Percentiles rank a stretch among this genome's conserved stretches.
These are phyloP conservation scores for Daphne laureola DNA, from an alignment of 441 rosid genomes.

Conservation along the genomic window DNA sequence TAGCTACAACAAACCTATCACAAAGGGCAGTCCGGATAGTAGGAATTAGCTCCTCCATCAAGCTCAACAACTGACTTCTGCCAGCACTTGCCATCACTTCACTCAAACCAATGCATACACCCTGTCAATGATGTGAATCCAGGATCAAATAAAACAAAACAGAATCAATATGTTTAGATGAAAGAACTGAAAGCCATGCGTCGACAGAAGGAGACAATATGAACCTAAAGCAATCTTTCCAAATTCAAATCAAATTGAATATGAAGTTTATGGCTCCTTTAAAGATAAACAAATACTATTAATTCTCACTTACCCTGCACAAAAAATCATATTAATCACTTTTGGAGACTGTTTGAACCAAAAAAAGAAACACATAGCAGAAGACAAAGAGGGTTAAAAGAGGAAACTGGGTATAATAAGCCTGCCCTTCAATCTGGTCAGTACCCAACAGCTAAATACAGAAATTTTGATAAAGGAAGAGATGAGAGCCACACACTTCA, in stretches of 20 bases:
- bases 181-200: background rate
- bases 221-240: no score
- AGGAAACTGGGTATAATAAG: background rate
- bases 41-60: constrained; percentile 95
- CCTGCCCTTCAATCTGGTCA: no score
- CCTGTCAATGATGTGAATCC: constrained; percentile 41
- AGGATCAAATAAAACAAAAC: constrained; percentile 6
- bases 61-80: constrained; percentile 84
- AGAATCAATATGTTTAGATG: background rate
- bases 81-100: constrained; percentile 99
- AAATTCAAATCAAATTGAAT: no score
- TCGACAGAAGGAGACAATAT: background rate
- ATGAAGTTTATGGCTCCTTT: no score
- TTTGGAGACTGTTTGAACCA: no score
- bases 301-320: no score
- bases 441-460: constrained; percentile 2
- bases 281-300: no score
- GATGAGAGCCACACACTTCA: no score
- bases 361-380: no score
- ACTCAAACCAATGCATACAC: constrained; percentile 98
- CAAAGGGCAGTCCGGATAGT: constrained; percentile 97
- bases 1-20: constrained; percentile 58
- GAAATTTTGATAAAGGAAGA: no score
- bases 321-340: no score
- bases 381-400: no score